phyloP scores from a whole-genome alignment of 2,329 filamentous ascomycete species.

The Cercospora zeina region DNA sequence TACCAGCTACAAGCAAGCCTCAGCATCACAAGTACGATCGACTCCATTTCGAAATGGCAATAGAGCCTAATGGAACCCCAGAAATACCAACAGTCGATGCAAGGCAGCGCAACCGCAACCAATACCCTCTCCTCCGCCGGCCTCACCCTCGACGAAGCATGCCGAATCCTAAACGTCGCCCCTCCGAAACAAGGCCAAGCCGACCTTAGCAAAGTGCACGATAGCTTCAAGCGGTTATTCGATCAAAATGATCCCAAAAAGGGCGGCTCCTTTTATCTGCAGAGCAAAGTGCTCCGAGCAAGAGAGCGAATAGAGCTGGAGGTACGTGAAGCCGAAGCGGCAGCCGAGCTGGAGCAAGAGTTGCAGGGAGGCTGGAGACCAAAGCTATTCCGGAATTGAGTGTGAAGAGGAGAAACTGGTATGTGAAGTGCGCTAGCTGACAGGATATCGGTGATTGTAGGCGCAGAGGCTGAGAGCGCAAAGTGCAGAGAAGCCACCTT shows the following conservation, averaged over 20 bases:
- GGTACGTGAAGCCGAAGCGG: constrained; percentile 69
- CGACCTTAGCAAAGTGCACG: constrained; percentile 75
- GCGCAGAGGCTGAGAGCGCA: constrained; percentile 36
- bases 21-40: constrained; percentile 60
- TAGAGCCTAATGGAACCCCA: constrained; percentile 54
- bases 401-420: not conserved
- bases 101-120: constrained; percentile 40
- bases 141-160: constrained; percentile 93
- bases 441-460: constrained; percentile 25
- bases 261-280: constrained; percentile 95
- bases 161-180: constrained; percentile 94
- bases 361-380: constrained; percentile 86
- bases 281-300: constrained; percentile 92
- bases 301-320: constrained; percentile 91
- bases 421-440: constrained; percentile 29
- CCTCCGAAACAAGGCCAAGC: constrained; percentile 76
- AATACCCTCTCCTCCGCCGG: constrained; percentile 65
- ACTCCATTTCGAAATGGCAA: not conserved
- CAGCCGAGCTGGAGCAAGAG: constrained; percentile 73
- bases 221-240: constrained; percentile 91
- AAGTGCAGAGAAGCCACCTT: constrained; percentile 24
- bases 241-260: constrained; percentile 93
- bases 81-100: constrained; percentile 39
- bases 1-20: constrained; percentile 76
- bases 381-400: constrained; percentile 86